Base-by-base conservation (phyloP, 305 asterid species). In the Rubia occidens region DNA sequence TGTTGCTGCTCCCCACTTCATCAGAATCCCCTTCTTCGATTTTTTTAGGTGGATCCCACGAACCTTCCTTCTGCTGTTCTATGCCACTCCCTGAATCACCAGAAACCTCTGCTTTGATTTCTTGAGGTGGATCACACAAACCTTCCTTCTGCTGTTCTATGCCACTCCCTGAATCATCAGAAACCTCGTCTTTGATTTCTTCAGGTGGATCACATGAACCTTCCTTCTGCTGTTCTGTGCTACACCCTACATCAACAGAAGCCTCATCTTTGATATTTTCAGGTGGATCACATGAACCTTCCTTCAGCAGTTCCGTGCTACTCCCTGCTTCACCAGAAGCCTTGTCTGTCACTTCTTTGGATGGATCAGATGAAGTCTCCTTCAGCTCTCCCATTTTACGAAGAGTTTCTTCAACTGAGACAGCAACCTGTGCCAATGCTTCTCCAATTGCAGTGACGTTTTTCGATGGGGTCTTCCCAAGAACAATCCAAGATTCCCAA, bases 381-480 rank as follows among this genome's bases (percentile, higher is more conserved):
- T 87, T 90, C 40, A 90, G 87, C 69, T 90, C 97, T 68, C 82
- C 84, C 87, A 91, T 84, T 79, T 90, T 96, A 3, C 93, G 95
- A 26, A 26, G 95, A 73, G 83, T 97, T 35, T 94, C 97, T 74
- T 94, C 89, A 65, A 94, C 75, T 72, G 95, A 84, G 66, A 86
- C 85, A n/a, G 93, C 84, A 44, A 85, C 79, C 66, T 83, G 89
- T 21, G 96, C 86, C 85, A 94, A 79, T 65, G 96, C 93, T 77
- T 89, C 85, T 26, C 99, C 97, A n/a, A 94, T 85, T 69, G 99
- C 99, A 18, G 91, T 86, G 55, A 94, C 79, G 24, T 94, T 90
- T 24, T 95, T 76, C 66, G 91, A 65, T 1, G 97, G 97, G 54
- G 95, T 83, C 79, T 89, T 94, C 79, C 87, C 89, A 51, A 94